These are phyloP conservation scores for Eleusine indica DNA, from an alignment of 176 grass and related monocot species.

Conservation along the genomic window DNA sequence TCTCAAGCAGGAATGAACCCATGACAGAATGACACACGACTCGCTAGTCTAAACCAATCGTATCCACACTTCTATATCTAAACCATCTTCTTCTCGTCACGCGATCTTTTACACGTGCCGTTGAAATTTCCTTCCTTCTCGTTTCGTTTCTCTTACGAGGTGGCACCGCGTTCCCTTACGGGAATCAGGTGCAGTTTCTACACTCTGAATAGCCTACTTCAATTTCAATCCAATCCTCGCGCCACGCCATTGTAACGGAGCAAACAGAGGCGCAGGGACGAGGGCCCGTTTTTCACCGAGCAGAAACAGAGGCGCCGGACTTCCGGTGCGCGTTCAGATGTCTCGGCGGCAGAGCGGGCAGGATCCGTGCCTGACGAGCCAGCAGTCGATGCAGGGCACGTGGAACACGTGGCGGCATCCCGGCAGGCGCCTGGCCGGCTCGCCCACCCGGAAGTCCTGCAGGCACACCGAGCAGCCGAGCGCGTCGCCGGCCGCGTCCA, in stretches of 20 bases:
- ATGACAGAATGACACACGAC: neutral
- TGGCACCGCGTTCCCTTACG: constrained; percentile 23
- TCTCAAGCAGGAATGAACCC: neutral
- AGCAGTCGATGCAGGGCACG: constrained; percentile 76
- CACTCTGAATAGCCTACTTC: neutral
- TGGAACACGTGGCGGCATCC: constrained; percentile 74
- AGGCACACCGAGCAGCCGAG: constrained; percentile 89
- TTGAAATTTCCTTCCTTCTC: neutral
- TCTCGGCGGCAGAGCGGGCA: constrained; percentile 81
- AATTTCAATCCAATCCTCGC: neutral
- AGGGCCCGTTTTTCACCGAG: neutral
- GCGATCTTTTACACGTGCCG: neutral
- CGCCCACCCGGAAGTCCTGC: constrained; percentile 75
- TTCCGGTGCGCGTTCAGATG: constrained; percentile 11
- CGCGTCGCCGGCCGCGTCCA: constrained; percentile 59
- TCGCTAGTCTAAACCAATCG: neutral
- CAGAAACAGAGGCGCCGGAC: neutral
- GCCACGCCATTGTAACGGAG: no score
- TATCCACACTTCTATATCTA: neutral
- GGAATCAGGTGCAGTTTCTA: constrained; percentile 10
- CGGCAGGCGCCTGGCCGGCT: constrained; percentile 57
- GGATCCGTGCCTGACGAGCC: constrained; percentile 75
- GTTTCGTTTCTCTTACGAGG: neutral
- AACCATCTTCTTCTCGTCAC: neutral
- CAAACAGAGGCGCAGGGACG: no score